Base-by-base conservation (phyloP, 1,284 basidiomycete species). In the Trichosporon ovoides region DNA sequence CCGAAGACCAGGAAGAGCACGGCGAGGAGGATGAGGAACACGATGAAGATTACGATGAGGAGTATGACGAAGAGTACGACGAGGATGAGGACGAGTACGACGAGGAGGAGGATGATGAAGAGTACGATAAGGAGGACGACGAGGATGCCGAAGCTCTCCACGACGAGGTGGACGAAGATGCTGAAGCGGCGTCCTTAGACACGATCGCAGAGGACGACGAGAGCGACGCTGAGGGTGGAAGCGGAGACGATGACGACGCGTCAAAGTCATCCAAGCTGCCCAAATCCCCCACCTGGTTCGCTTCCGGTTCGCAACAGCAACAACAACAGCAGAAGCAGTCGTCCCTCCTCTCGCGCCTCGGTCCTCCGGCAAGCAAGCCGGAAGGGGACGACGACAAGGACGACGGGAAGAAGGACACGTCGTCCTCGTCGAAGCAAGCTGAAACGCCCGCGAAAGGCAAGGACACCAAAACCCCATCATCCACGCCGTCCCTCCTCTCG, bases 241-340 rank as follows among this genome's bases (percentile, higher is more conserved):
- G 38, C 18, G 52, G 51, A 10, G 59, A 34, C 19, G 60, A 57
- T 20, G 55, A 43, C 19, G 51, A 55, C 7, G 55, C 33, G 36
- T 62, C 52, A 9, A 51, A 24, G 20, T 36, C 22, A 20, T 48
- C 22, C 53, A 34, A 56, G 22, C 58, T 55, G 12, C 56, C 61
- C 2, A 68, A 68, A 50, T 74, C 71, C 11, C 72, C 72, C 16
- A 69, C 73, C 18, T 71, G 68, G 69, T 71, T 67, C 37, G 62
- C 60, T 9, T 34, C 18, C 11, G 20, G 36, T 7, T 22, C 53
- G 11, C 24, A 22, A 7, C 24, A 28, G 43, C 24, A 48, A 22
- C 24, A 31, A 12, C 24, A 22, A 7, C 24, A 31, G 43, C 22
- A 48, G 12, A 22, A 43, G 20, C 34, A 35, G 34, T 52, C 53